Percentiles rank a stretch among this genome's conserved stretches.
phyloP scores from a whole-genome alignment of 176 grass and related monocot species.

The Ampelocalamus luodianensis region DNA sequence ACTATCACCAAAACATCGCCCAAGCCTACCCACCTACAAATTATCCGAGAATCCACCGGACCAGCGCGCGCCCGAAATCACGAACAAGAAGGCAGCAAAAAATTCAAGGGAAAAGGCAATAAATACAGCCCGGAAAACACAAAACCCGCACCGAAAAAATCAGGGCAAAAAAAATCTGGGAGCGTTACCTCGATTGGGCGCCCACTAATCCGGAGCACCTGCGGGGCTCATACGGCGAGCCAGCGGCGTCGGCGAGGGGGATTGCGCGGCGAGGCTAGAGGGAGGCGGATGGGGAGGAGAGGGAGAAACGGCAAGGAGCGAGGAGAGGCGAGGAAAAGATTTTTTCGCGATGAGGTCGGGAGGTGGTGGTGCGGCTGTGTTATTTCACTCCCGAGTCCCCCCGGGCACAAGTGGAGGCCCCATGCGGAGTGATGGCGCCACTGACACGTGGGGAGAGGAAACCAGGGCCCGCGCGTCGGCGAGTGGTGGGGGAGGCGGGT shows the following conservation, averaged over 20 bases:
- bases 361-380: slow-evolving; percentile 43
- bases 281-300: slow-evolving; percentile 39
- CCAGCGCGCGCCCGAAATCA: neutral
- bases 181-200: slow-evolving; percentile 47
- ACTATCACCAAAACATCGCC: neutral
- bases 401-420: neutral
- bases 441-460: neutral
- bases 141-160: neutral
- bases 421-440: accelerated
- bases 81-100: neutral
- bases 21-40: neutral
- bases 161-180: neutral
- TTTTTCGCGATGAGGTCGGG: slow-evolving; percentile 43
- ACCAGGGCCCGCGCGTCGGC: neutral
- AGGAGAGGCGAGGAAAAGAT: slow-evolving; percentile 66
- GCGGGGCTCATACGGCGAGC: slow-evolving; percentile 9
- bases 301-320: slow-evolving; percentile 26
- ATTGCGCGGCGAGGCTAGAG: slow-evolving; percentile 2
- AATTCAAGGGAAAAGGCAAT: neutral
- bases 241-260: neutral
- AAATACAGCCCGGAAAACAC: slow-evolving; percentile 10
- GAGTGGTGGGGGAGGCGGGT: neutral
- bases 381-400: slow-evolving; percentile 42
- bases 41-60: neutral
- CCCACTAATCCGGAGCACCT: neutral